phyloP scores from a whole-genome alignment of 768 basidiomycete genomes.

The Leccinum boreale region DNA sequence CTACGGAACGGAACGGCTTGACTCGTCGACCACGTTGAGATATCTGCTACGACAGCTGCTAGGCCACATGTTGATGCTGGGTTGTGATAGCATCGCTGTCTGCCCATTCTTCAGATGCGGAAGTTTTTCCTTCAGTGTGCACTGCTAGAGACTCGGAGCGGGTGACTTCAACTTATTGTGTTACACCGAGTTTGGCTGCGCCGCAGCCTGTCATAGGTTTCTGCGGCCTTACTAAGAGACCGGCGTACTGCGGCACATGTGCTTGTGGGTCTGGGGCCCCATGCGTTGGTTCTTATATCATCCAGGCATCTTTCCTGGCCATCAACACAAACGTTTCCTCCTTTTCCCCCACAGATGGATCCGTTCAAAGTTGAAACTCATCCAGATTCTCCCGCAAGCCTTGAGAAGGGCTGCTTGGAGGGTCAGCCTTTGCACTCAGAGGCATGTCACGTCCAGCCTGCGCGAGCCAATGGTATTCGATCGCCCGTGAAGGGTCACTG shows the following conservation, averaged over 20 bases:
- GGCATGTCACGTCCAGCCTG: neutral
- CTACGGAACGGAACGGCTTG: neutral
- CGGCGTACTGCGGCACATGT: neutral
- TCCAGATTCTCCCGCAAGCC: conserved; percentile 1
- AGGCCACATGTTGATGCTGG: neutral
- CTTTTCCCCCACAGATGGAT: conserved; percentile 12
- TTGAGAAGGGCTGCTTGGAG: conserved; percentile 21
- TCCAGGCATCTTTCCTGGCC: neutral
- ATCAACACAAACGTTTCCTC: neutral
- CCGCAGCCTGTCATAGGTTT: neutral
- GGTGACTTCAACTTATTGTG: neutral
- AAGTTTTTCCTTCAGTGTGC: neutral
- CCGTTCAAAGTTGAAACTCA: conserved; percentile 2
- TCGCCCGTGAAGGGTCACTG: conserved; percentile 8
- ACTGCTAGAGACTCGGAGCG: neutral
- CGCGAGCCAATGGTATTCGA: neutral
- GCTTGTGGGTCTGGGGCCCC: neutral
- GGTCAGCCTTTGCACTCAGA: conserved; percentile 2
- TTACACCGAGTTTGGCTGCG: neutral
- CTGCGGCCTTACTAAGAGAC: neutral
- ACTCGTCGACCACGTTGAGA: neutral
- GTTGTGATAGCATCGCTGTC: neutral
- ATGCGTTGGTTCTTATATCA: neutral
- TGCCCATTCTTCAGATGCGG: neutral
- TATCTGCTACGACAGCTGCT: neutral